Percentiles rank a stretch among this genome's conserved stretches.
Evolutionary conservation across 192 early-diverging fungal genomes (phyloP).

Genomic region (Hyaloraphidium curvatum): DNA sequence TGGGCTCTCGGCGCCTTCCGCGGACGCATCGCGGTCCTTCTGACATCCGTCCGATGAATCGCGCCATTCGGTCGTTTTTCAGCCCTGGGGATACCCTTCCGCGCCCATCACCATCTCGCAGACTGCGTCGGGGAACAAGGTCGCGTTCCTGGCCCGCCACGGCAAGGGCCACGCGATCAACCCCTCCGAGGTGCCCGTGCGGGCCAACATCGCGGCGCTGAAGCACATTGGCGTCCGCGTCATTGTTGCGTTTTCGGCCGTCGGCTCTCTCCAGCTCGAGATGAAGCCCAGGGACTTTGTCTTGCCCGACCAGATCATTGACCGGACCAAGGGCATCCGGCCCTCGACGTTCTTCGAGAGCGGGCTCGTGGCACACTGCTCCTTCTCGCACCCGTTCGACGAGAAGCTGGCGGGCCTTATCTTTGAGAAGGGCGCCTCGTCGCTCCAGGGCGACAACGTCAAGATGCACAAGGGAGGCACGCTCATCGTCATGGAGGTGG

Average conservation of each 20-base stretch:
- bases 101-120: conserved; percentile 67
- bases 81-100: conserved; percentile 74
- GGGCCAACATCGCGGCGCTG: conserved; percentile 95
- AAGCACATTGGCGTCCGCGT: conserved; percentile 82
- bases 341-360: conserved; percentile 84
- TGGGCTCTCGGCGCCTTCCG: conserved; percentile 11
- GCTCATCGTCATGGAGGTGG: conserved; percentile 75
- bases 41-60: neutral
- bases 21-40: neutral
- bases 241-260: conserved; percentile 91
- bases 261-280: conserved; percentile 85
- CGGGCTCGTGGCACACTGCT: conserved; percentile 79
- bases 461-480: conserved; percentile 69
- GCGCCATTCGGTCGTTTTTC: neutral
- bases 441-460: conserved; percentile 20
- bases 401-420: conserved; percentile 50
- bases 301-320: conserved; percentile 82
- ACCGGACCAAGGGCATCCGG: conserved; percentile 93
- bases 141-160: conserved; percentile 94
- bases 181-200: conserved; percentile 75
- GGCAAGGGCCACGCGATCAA: conserved; percentile 70
- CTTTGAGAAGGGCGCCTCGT: conserved; percentile 21
- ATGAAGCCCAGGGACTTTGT: conserved; percentile 90
- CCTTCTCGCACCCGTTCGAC: conserved; percentile 90
- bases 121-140: conserved; percentile 46